Evolutionary conservation across 2,329 filamentous ascomycete genomes (phyloP).

Genomic region (Apiospora marii): DNA sequence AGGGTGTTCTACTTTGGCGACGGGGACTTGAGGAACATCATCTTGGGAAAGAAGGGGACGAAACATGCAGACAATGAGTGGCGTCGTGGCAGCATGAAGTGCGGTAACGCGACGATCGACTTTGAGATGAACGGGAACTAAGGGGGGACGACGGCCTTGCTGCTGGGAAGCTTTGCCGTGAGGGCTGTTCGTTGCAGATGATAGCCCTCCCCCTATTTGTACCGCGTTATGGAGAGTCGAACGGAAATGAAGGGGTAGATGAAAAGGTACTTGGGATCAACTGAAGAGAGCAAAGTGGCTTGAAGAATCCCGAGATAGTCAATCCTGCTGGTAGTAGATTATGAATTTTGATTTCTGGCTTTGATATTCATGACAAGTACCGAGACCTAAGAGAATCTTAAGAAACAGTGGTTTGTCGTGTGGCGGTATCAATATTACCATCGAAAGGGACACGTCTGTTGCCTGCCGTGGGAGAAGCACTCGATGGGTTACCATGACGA

Average conservation of each 20-base stretch:
- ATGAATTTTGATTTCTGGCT: neutral
- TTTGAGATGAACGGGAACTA: neutral
- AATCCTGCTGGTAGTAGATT: neutral
- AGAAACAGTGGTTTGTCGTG: neutral
- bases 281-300: no score
- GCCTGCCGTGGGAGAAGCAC: neutral
- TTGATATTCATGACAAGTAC: neutral
- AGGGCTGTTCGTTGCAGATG: neutral
- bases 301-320: neutral
- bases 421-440: neutral
- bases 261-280: neutral
- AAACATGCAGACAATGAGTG: neutral
- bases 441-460: neutral
- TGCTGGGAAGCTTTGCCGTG: neutral
- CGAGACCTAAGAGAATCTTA: neutral
- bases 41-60: neutral
- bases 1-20: neutral
- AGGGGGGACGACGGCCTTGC: neutral
- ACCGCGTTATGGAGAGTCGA: neutral
- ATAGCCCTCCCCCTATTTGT: no score
- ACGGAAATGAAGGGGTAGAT: neutral
- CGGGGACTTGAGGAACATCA: neutral
- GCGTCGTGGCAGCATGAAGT: neutral
- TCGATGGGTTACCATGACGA: neutral
- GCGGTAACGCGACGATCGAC: neutral